phyloP scores from a whole-genome alignment of 2,329 filamentous ascomycete genomes.

The Microascus cirrosus region DNA sequence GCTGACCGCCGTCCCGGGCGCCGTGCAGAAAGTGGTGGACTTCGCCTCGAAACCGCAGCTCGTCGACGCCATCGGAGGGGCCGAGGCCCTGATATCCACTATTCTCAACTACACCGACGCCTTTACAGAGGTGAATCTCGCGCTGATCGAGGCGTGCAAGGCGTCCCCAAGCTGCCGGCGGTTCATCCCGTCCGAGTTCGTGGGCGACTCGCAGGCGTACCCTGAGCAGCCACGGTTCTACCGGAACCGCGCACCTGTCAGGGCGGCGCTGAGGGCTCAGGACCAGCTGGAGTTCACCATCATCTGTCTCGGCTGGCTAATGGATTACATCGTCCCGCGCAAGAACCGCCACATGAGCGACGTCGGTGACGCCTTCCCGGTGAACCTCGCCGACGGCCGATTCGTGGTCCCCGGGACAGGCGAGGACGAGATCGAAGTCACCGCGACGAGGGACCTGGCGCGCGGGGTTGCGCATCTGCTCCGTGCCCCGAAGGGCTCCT shows the following conservation, averaged over 20 bases:
- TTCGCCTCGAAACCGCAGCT: constrained; percentile 5
- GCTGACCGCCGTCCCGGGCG: background rate
- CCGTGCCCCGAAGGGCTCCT: background rate
- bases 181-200: constrained; percentile 10
- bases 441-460: constrained; percentile 6
- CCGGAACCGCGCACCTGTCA: constrained; percentile 2
- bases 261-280: constrained; percentile 5
- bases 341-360: constrained; percentile 7
- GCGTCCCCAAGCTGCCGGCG: constrained; percentile 7
- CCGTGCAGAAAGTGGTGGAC: background rate
- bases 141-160: constrained; percentile 9
- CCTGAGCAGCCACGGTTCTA: constrained; percentile 10
- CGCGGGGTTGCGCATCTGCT: constrained; percentile 6
- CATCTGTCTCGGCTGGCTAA: constrained; percentile 8
- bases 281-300: constrained; percentile 9
- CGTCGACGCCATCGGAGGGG: constrained; percentile 3
- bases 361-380: constrained; percentile 4
- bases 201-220: constrained; percentile 6
- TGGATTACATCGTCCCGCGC: constrained; percentile 8
- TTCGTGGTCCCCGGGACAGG: background rate
- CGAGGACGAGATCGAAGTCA: background rate
- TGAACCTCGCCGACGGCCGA: constrained; percentile 2
- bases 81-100: constrained; percentile 7
- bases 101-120: constrained; percentile 7
- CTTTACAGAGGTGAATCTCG: constrained; percentile 7